Conservation (phyloP, 2,329 filamentous ascomycete genomes). For the Domatiomyces globalis region DNA sequence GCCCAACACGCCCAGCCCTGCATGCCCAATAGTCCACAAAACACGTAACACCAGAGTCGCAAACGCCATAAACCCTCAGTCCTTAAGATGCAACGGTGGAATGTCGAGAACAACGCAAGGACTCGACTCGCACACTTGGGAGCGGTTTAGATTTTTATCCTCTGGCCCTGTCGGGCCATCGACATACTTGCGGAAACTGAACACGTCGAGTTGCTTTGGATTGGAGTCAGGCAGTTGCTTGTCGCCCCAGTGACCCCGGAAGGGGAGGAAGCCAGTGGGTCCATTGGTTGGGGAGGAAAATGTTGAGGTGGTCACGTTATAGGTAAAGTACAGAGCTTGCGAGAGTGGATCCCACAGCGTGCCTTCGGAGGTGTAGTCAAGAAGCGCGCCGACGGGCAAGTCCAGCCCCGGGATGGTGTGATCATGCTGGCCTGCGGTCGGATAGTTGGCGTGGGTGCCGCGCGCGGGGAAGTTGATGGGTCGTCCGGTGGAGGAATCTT, state of each 20-base stretch:
- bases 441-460: constrained; percentile 53
- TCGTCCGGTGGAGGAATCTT: constrained; percentile 34
- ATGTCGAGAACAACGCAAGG: not conserved
- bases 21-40: not conserved
- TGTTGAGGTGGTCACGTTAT: constrained; percentile 26
- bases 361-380: constrained; percentile 43
- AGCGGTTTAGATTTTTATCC: constrained; percentile 32
- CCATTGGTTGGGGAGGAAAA: constrained; percentile 36
- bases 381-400: constrained; percentile 36
- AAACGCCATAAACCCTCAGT: not conserved
- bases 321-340: constrained; percentile 43
- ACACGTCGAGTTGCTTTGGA: constrained; percentile 27
- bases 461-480: constrained; percentile 46
- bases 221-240: constrained; percentile 40
- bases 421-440: constrained; percentile 43
- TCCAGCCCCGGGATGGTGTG: constrained; percentile 49
- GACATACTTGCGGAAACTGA: constrained; percentile 42
- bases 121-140: not conserved
- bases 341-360: constrained; percentile 46
- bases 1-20: not conserved
- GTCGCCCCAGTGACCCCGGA: constrained; percentile 49
- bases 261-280: constrained; percentile 44
- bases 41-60: not conserved
- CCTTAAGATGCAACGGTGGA: not conserved
- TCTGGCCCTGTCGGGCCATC: constrained; percentile 48